Conservation (phyloP, 169 alveolate species). For the Sarcocystis neurona region DNA sequence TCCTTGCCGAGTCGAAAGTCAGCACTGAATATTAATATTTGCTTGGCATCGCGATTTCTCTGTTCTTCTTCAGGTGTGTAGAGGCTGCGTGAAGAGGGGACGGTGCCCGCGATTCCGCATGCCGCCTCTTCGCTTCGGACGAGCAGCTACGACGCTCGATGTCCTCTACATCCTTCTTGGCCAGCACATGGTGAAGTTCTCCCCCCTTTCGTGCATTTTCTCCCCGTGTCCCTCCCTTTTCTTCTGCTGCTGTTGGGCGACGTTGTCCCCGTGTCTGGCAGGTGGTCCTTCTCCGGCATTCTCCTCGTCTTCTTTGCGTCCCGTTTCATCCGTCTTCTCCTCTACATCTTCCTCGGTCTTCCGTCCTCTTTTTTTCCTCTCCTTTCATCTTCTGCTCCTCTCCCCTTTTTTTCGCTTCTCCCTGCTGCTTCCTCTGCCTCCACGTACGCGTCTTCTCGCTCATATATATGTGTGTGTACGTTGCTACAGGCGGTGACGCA, state of each 20-base stretch:
- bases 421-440: background rate
- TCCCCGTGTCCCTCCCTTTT: background rate
- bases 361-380: background rate
- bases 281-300: background rate
- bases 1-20: too few species aligned
- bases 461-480: too few species aligned
- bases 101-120: background rate
- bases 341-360: background rate
- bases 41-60: background rate
- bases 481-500: too few species aligned
- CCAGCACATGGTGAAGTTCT: background rate
- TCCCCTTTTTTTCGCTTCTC: background rate
- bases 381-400: background rate
- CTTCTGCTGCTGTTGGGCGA: background rate
- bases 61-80: background rate
- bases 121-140: background rate
- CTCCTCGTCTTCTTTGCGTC: background rate
- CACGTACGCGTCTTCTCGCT: background rate
- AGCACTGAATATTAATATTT: too few species aligned
- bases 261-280: too few species aligned
- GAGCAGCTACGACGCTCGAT: background rate
- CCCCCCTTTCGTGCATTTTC: background rate
- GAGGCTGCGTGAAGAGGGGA: constrained; percentile 9
- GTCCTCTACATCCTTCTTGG: constrained; percentile 20
- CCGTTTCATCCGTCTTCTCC: background rate